Base-by-base conservation (phyloP, 306 rosid species). In the Crataegus laevigata region DNA sequence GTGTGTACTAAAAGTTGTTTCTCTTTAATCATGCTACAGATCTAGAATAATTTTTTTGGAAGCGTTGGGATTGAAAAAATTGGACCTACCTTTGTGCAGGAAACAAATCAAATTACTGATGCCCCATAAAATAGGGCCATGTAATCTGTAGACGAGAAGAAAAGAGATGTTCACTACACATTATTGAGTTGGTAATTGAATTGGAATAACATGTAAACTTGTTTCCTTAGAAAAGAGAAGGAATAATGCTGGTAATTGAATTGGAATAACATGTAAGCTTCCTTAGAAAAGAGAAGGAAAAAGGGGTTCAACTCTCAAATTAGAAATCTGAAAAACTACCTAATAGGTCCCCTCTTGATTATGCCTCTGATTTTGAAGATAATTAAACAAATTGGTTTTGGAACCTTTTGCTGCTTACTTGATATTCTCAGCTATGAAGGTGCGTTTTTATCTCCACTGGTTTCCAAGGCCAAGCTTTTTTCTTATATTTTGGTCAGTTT, bases 371-470 rank as follows among this genome's bases (percentile, higher is more conserved):
- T 74, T 47, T 57, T 40, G 17, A 32, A 51, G 59, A 72, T 74
- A 51, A 17, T 50, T 62, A 32, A 60, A 51, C n/a, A 43, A 57
- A 21, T 75, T 76, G 52, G 64, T 79, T 57, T 61, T 66, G 30
- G 60, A 47, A 19, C 45, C 58, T 62, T 50, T 75, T 72, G 45
- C 78, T 50, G 70, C 57, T 79, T 64, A 50, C 65, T 82, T 81
- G 65, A 80, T 70, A 66, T 77, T 68, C 71, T 69, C n/a, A 30
- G 71, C 60, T 61, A 15, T 80, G 75, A 67, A 32, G 69, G 75
- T 88, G 71, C 74, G 73, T 84, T 71, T 79, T 43, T 78, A 79
- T 77, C 68, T 82, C 26, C 72, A 47, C 52, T 60, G 32, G 73
- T 54, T 25, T 57, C 73, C 21, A 61, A 74, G 62, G 25, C 43